Percentiles rank a stretch among this genome's conserved stretches.
Evolutionary conservation across 805 yeast species (phyloP).

Genomic region (Saturnispora zaruensis): DNA sequence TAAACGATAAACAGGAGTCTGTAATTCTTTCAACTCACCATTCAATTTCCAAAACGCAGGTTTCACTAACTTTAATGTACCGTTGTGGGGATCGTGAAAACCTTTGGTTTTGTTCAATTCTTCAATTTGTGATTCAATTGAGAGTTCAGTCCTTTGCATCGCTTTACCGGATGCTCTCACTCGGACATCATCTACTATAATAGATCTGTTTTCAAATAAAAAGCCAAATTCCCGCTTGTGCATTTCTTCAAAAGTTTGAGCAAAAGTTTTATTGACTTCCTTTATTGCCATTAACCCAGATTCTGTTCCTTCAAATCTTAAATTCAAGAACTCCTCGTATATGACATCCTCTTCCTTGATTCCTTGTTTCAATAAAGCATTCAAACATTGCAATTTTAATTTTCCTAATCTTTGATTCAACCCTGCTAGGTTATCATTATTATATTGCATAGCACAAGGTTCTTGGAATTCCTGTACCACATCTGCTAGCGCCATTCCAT

Average conservation of each 20-base stretch:
- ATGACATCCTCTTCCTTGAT: constrained; percentile 36
- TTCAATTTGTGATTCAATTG: constrained; percentile 45
- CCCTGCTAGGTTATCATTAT: constrained; percentile 22
- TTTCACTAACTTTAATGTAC: constrained; percentile 31
- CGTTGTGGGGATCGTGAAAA: constrained; percentile 19
- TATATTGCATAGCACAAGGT: constrained; percentile 48
- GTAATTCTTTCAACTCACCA: constrained; percentile 27
- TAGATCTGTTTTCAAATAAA: constrained; percentile 40
- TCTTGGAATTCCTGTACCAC: constrained; percentile 73
- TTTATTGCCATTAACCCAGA: constrained; percentile 64
- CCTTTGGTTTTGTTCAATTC: constrained; percentile 23
- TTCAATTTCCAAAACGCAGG: constrained; percentile 51
- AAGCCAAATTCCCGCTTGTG: constrained; percentile 74
- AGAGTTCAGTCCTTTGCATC: constrained; percentile 30
- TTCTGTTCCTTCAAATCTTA: constrained; percentile 86
- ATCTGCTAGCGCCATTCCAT: constrained; percentile 83
- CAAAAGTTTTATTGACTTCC: constrained; percentile 27
- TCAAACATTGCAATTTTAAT: constrained; percentile 36
- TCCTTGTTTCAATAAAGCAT: constrained; percentile 44
- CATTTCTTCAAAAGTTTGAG: constrained; percentile 38
- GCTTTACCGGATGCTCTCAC: constrained; percentile 68
- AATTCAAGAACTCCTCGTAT: constrained; percentile 60
- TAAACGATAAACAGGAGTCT: constrained; percentile 48
- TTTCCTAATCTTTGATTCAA: constrained; percentile 39
- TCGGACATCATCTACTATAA: constrained; percentile 64